phyloP scores from a whole-genome alignment of 2,329 filamentous ascomycete genomes.

The Verticillium albo-atrum region DNA sequence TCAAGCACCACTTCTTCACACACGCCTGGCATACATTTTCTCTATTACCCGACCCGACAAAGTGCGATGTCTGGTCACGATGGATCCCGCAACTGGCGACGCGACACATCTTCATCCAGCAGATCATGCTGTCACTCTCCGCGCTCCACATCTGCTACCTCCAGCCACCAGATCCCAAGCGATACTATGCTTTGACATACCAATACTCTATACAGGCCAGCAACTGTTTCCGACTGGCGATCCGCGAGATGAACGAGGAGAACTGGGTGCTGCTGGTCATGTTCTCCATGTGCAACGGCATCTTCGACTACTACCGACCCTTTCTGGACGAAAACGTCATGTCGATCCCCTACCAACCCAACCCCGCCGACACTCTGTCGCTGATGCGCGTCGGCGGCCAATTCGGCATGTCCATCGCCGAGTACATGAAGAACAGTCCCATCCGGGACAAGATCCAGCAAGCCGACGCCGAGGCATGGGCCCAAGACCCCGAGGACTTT shows the following conservation, averaged over 20 bases:
- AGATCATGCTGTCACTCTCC: conserved; percentile 12
- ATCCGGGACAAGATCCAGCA: conserved; percentile 9
- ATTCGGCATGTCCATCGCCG: conserved; percentile 8
- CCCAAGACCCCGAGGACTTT: neutral
- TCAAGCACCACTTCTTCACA: conserved; percentile 12
- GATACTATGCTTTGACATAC: conserved; percentile 12
- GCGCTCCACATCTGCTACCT: conserved; percentile 12
- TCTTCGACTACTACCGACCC: conserved; percentile 11
- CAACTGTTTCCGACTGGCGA: conserved; percentile 10
- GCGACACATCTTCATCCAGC: conserved; percentile 9
- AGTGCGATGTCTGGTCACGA: conserved; percentile 12
- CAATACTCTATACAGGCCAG: conserved; percentile 12
- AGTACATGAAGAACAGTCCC: conserved; percentile 7
- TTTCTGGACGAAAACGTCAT: conserved; percentile 10
- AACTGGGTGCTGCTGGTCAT: conserved; percentile 11
- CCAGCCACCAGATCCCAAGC: conserved; percentile 8
- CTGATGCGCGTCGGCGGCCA: conserved; percentile 10
- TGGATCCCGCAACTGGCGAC: conserved; percentile 11
- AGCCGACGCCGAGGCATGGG: conserved; percentile 7
- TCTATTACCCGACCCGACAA: conserved; percentile 6
- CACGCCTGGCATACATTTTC: conserved; percentile 13
- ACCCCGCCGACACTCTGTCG: conserved; percentile 5
- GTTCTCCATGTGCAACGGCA: conserved; percentile 12
- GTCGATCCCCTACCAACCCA: conserved; percentile 5
- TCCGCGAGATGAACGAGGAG: conserved; percentile 9